Base-by-base conservation (phyloP, 2,329 filamentous ascomycete genomes). In the Emericellopsis cladophorae region DNA sequence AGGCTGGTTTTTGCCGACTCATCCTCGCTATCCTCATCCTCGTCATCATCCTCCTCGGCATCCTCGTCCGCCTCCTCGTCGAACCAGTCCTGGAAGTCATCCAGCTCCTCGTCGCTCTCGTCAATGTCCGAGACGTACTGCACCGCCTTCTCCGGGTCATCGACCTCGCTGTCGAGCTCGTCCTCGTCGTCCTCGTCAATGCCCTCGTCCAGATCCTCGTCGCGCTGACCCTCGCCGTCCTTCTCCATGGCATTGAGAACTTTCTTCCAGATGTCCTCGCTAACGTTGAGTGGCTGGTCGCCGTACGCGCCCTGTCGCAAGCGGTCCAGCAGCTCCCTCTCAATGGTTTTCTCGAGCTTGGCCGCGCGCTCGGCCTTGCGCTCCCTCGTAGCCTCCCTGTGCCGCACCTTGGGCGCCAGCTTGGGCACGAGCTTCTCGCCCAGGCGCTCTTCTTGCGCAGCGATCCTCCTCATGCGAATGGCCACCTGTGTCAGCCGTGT, bases 251-350 rank as follows among this genome's bases (percentile, higher is more conserved):
- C 87, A 46, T 81, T 79, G 51, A 98, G 77, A 7, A 98, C 92
- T 74, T 89, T 94, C 74, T 93, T 93, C 92, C 92, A 98, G 46
- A 98, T 87, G 12, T 76, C 74, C 60, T 95, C 88, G 60, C 93
- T 92, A 40, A 95, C 89, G 57, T 98, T 98, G 49, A 98, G 70
- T 34, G 92, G 92, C 57, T 86, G 79, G 53, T 96, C 89, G 41
- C 92, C 92, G 61, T 98, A 96, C 4, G 89, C 89, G 36, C 92
- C 92, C 55, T 87, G 89, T 49, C 89, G 75, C 60, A 98, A 66
- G 51, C 92, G 73, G 64, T 96, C 87, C 51, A 98, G 83, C 49
- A 98, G 71, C 64, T 96, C 90, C 42, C 92, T 73, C 72, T 98
- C 92, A 60, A 98, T 96, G 7, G 88, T 88, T 49, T 87, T 73